Conservation (phyloP, 805 yeast species). For the Saturnispora bothae region DNA sequence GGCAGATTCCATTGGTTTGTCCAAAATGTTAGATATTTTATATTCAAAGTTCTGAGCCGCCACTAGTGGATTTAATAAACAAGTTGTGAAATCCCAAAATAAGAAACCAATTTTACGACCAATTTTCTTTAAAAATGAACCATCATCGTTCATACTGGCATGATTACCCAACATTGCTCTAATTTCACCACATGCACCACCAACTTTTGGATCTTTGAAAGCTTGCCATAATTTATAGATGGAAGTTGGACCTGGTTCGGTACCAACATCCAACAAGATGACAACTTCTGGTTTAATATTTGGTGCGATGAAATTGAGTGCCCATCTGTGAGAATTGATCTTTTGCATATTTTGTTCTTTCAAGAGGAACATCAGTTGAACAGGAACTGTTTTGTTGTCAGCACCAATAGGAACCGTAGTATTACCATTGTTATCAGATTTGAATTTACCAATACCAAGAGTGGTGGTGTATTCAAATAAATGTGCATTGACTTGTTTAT, state of each 20-base stretch:
- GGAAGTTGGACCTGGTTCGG: slow-evolving; percentile 79
- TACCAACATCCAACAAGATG: slow-evolving; percentile 85
- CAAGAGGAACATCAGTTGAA: slow-evolving; percentile 77
- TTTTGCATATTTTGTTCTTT: slow-evolving; percentile 85
- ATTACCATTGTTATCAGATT: slow-evolving; percentile 38
- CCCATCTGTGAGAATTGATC: slow-evolving; percentile 95
- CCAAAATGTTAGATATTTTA: slow-evolving; percentile 86
- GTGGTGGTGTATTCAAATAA: slow-evolving; percentile 88
- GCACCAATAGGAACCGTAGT: slow-evolving; percentile 53
- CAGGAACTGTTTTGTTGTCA: slow-evolving; percentile 51
- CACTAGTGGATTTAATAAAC: slow-evolving; percentile 65
- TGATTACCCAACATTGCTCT: slow-evolving; percentile 46
- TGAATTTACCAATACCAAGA: slow-evolving; percentile 52
- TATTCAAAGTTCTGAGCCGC: slow-evolving; percentile 97
- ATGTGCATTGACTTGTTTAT: slow-evolving; percentile 71
- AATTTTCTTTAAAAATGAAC: slow-evolving; percentile 15
- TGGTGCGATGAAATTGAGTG: slow-evolving; percentile 83
- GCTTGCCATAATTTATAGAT: slow-evolving; percentile 85
- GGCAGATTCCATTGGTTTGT: slow-evolving; percentile 88
- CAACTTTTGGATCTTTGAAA: slow-evolving; percentile 70
- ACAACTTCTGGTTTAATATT: slow-evolving; percentile 73
- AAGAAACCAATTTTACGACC: slow-evolving; percentile 37
- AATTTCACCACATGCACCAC: slow-evolving; percentile 97
- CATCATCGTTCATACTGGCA: slow-evolving; percentile 24
- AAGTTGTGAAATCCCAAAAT: slow-evolving; percentile 30